Conservation (phyloP, 495 filamentous ascomycete genomes). For the Neurospora terricola region DNA sequence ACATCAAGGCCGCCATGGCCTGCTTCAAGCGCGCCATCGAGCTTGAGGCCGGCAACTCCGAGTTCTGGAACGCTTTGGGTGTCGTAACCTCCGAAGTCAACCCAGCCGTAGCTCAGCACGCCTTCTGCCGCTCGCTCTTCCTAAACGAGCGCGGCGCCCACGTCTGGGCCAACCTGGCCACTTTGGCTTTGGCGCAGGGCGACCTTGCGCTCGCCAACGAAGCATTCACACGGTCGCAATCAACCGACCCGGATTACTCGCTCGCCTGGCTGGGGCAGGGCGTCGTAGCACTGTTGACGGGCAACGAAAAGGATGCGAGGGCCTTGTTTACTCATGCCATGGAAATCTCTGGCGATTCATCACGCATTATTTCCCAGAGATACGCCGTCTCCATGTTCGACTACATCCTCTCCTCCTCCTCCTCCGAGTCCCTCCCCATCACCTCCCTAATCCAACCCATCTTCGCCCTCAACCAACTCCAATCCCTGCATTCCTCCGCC, state of each 20-base stretch:
- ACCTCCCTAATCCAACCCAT: conserved; percentile 56
- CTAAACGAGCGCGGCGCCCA: conserved; percentile 80
- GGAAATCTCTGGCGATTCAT: conserved; percentile 74
- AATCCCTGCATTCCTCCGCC: conserved; percentile 37
- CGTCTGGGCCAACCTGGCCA: conserved; percentile 83
- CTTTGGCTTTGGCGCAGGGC: conserved; percentile 73
- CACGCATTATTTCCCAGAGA: conserved; percentile 58
- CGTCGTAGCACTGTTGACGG: conserved; percentile 64
- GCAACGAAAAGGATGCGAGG: conserved; percentile 63
- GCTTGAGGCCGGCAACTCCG: conserved; percentile 84
- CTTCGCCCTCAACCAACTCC: conserved; percentile 78
- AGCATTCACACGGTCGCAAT: conserved; percentile 84
- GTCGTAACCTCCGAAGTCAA: conserved; percentile 79
- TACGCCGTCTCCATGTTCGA: conserved; percentile 76
- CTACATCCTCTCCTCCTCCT: conserved; percentile 47
- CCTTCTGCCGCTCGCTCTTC: conserved; percentile 84
- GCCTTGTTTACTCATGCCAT: conserved; percentile 90
- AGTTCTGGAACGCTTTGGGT: conserved; percentile 96
- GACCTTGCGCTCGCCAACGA: conserved; percentile 77
- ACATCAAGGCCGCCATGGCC: conserved; percentile 70
- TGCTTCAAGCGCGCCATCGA: conserved; percentile 98
- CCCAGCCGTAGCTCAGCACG: conserved; percentile 82
- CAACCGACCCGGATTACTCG: conserved; percentile 83
- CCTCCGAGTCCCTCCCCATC: conserved; percentile 45
- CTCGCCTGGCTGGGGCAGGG: conserved; percentile 93